Base-by-base conservation (phyloP, 2,329 filamentous ascomycete species). In the Xylariaceae sp. region DNA sequence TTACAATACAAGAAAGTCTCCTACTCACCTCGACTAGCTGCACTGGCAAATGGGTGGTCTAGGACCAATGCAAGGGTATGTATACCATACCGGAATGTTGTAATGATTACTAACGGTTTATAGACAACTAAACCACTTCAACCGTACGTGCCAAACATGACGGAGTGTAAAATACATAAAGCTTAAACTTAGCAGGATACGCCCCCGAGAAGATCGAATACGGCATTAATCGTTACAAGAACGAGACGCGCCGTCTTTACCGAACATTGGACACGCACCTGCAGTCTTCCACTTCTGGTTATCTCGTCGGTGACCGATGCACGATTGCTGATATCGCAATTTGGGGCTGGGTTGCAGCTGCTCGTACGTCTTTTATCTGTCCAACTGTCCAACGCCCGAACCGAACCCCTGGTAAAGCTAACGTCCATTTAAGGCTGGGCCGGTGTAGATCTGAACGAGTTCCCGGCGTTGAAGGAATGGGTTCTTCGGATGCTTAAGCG, bases 171-270 rank as follows among this genome's bases (percentile, higher is more conserved):
- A 16, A 3, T 44, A 5, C 44, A 37, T 16, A 40, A 53, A 20
- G 20, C 40, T 60, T 2, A 62, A 43, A 16, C 18, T 50, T 4
- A 50, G 10, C 54, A 83, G 80, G 79, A 53, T 96, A 96, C 68
- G 91, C 91, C 1, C 89, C 90, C 0, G 89, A 93, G 71, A 86
- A 83, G 71, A 93, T 96, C 66, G 79, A 87, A 67, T 96, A 96
- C 71, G 91, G 89, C 60, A 85, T 96, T 52, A 85, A 90, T 68
- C 84, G 92, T 46, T 96, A 96, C 76, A 77, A 81, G 69, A 95
- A 91, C 70, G 92, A 96, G 76, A 91, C 89, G 0, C 82, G 88
- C n/a, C 86, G 92, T 14, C 79, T 96, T 1, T 96, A 95, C 76
- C 80, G 85, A 49, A 88, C 91, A 19, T 77, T 96, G 56, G 87